Evolutionary conservation across 2,329 filamentous ascomycete genomes (phyloP).

Genomic region (Phaeosphaeriaceae sp.): DNA sequence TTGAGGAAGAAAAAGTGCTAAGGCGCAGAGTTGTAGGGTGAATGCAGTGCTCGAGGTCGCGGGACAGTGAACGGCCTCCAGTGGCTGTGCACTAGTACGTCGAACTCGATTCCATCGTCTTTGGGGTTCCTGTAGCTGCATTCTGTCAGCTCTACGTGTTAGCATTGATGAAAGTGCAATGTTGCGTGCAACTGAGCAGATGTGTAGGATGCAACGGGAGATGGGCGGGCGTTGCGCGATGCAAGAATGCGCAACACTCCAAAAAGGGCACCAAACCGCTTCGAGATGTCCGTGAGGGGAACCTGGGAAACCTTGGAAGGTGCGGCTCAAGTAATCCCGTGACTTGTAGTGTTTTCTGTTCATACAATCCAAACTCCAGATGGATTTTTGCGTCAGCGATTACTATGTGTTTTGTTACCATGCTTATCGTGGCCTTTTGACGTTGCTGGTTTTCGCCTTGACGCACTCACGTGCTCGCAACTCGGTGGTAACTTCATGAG

Average conservation of each 20-base stretch:
- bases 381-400: background rate
- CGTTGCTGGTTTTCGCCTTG: background rate
- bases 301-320: constrained; percentile 14
- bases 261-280: constrained; percentile 29
- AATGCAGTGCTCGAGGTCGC: constrained; percentile 18
- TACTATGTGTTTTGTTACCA: background rate
- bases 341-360: constrained; percentile 4
- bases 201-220: constrained; percentile 26
- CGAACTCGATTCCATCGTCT: constrained; percentile 24
- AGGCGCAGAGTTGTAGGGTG: constrained; percentile 21
- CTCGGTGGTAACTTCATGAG: too few relatives aligned
- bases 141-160: constrained; percentile 27
- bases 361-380: background rate
- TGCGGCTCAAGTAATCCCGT: constrained; percentile 17
- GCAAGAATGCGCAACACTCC: constrained; percentile 31
- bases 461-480: background rate
- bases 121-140: constrained; percentile 25
- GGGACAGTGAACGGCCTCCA: constrained; percentile 4
- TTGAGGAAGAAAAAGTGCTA: constrained; percentile 15
- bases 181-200: constrained; percentile 28
- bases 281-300: constrained; percentile 19
- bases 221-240: constrained; percentile 28
- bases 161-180: constrained; percentile 33
- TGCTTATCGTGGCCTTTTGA: too few relatives aligned
- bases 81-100: constrained; percentile 37